Conservation (phyloP, 2,329 filamentous ascomycete species). For the Paraphaeosphaeria minitans region DNA sequence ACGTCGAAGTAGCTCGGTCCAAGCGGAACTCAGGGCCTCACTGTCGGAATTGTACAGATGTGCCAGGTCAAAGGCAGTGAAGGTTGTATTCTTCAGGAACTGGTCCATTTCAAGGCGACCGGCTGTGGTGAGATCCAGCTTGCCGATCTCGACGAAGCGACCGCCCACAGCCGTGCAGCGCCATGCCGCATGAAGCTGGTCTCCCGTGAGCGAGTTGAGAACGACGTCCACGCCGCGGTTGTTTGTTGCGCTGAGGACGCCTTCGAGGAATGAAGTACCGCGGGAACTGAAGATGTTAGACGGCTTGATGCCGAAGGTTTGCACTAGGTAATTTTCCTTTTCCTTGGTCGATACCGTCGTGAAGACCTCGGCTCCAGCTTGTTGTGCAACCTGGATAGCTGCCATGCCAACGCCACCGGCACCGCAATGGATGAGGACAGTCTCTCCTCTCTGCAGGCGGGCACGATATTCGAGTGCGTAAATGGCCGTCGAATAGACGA, state of each 20-base stretch:
- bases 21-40: neutral
- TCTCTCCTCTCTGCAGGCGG: neutral
- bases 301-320: slow-evolving; percentile 24
- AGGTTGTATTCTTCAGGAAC: slow-evolving; percentile 13
- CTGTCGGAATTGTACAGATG: slow-evolving; percentile 9
- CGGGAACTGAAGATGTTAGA: slow-evolving; percentile 42
- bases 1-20: neutral
- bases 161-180: slow-evolving; percentile 47
- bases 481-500: slow-evolving; percentile 12
- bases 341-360: slow-evolving; percentile 25
- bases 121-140: slow-evolving; percentile 13
- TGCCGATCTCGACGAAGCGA: slow-evolving; percentile 29
- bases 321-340: slow-evolving; percentile 24
- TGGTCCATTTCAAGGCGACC: slow-evolving; percentile 17
- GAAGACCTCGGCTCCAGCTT: slow-evolving; percentile 32
- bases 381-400: slow-evolving; percentile 24
- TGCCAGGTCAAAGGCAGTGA: slow-evolving; percentile 19
- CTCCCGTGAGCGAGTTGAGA: slow-evolving; percentile 36
- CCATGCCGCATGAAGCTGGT: slow-evolving; percentile 38
- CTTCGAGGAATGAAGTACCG: slow-evolving; percentile 7
- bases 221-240: slow-evolving; percentile 42
- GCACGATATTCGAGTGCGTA: slow-evolving; percentile 24
- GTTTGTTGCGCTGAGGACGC: slow-evolving; percentile 16
- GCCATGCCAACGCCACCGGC: slow-evolving; percentile 27
- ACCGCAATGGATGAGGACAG: slow-evolving; percentile 27